Evolutionary conservation across 1,284 basidiomycete species (phyloP), one percentile per base, ranked within the genome.

Genomic region (Flammula alnicola): DNA sequence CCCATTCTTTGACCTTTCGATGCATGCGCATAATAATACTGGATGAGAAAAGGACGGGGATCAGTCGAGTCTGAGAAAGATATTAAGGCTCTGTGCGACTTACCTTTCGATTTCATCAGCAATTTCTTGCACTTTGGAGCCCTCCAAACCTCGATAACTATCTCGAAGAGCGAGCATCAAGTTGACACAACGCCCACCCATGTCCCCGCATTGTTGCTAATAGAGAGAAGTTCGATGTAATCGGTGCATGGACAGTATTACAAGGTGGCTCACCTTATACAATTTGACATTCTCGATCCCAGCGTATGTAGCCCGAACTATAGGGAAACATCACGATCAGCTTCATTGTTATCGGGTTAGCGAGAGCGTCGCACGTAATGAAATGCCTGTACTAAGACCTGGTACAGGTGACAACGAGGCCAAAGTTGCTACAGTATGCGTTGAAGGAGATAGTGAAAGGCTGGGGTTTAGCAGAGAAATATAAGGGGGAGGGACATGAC

Each of bases 161-260:
- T 76, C 73, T 3, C 56, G 59, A 17, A 76, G 52, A 16, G 68
- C 59, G 12, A 65, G 44, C 52, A 71, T 59, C 35, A 76, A 57
- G 6, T 43, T 58, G 23, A 63, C 49, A 50, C 72, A 76, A 46
- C 69, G 65, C 8, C 38, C 56, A 37, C 63, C 61, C 48, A 76
- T 59, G 30, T 74, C 64, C 25, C 51, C 51, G 47, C 73, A 75
- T 68, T 73, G 68, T 62, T 68, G 63, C 75, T 77, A 49, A 6
- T 23, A 10, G 12, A 45, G 22, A 33, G 11, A n/a, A 20, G 20
- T n/a, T n/a, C n/a, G n/a, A n/a, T n/a, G n/a, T n/a, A 39, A 17
- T 54, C 32, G 38, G 26, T 14, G 14, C n/a, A n/a, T n/a, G n/a
- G n/a, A n/a, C n/a, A 22, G 11, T n/a, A 41, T 22, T 36, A 42